phyloP scores from a whole-genome alignment of 108 stramenopile species.

The Stephanodiscus triporus region DNA sequence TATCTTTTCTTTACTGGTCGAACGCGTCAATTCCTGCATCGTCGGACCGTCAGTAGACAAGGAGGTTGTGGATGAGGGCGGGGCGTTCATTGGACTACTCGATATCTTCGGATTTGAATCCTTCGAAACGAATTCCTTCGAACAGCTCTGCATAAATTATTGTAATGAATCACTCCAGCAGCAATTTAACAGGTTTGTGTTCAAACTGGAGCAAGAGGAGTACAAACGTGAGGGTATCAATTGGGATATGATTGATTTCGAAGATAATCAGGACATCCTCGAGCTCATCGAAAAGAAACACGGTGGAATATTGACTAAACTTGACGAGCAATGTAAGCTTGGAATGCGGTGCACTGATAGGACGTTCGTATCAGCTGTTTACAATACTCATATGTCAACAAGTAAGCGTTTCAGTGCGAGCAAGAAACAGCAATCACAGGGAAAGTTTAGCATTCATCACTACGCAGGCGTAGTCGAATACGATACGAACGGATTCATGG shows the following conservation, averaged over 20 bases:
- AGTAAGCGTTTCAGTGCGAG: constrained; percentile 54
- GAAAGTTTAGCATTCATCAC: constrained; percentile 83
- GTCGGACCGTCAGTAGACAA: constrained; percentile 6
- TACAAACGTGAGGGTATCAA: constrained; percentile 84
- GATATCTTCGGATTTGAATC: constrained; percentile 99
- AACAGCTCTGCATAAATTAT: constrained; percentile 97
- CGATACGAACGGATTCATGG: constrained; percentile 72
- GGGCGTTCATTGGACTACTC: constrained; percentile 91
- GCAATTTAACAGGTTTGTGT: constrained; percentile 91
- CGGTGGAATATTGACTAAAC: constrained; percentile 68
- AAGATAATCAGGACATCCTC: constrained; percentile 91
- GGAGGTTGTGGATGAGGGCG: constrained; percentile 16
- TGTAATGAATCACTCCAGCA: constrained; percentile 94
- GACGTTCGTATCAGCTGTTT: constrained; percentile 60
- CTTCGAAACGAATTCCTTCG: constrained; percentile 90
- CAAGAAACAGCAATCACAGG: constrained; percentile 59
- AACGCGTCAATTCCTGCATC: constrained; percentile 86
- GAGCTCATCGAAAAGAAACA: constrained; percentile 85
- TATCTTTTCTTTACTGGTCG: constrained; percentile 90
- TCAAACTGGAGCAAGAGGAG: constrained; percentile 86
- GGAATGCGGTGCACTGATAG: constrained; percentile 57
- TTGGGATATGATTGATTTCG: constrained; percentile 90
- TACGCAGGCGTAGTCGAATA: constrained; percentile 91
- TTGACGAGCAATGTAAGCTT: constrained; percentile 81
- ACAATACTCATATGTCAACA: constrained; percentile 58